phyloP scores from a whole-genome alignment of 2,329 filamentous ascomycete genomes.

The Diplocarpon rosae region DNA sequence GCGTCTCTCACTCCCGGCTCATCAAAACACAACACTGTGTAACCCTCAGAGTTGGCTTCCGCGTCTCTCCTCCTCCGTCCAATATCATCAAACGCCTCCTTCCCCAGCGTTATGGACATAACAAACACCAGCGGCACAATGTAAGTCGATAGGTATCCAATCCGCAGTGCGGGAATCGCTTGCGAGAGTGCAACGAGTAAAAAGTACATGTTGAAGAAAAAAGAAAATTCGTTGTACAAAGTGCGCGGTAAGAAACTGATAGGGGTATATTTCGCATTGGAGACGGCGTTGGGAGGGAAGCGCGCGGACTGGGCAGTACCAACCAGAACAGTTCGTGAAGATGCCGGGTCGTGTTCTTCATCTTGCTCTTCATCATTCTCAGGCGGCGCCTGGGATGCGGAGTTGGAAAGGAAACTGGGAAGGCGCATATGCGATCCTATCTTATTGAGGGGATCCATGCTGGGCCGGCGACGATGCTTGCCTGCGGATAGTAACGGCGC shows the following conservation, averaged over 20 bases:
- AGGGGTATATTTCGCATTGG: slow-evolving; percentile 95
- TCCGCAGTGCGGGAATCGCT: slow-evolving; percentile 76
- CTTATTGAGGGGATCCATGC: slow-evolving; percentile 31
- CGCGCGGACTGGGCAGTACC: slow-evolving; percentile 61
- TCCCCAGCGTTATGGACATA: slow-evolving; percentile 81
- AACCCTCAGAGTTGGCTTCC: slow-evolving; percentile 88
- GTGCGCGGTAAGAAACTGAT: slow-evolving; percentile 91
- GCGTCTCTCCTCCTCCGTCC: slow-evolving; percentile 74
- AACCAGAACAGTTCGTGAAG: slow-evolving; percentile 65
- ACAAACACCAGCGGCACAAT: slow-evolving; percentile 89
- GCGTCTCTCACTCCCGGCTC: slow-evolving; percentile 34
- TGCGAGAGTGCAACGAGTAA: slow-evolving; percentile 90
- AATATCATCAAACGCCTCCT: slow-evolving; percentile 93
- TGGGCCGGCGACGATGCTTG: slow-evolving; percentile 26
- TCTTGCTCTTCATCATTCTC: slow-evolving; percentile 34
- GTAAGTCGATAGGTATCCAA: slow-evolving; percentile 92
- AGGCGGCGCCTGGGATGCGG: slow-evolving; percentile 7
- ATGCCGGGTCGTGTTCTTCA: slow-evolving; percentile 50
- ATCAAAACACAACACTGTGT: slow-evolving; percentile 65
- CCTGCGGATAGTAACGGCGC: slow-evolving; percentile 52
- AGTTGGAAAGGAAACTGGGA: slow-evolving; percentile 52
- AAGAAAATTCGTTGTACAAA: slow-evolving; percentile 97
- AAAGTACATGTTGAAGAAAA: slow-evolving; percentile 99
- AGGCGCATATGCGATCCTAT: slow-evolving; percentile 48
- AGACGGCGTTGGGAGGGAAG: slow-evolving; percentile 84